A percentile compares a stretch with the other conserved stretches of the same genome.
phyloP scores from a whole-genome alignment of 2,329 filamentous ascomycete genomes.

The Cercospora sesami region DNA sequence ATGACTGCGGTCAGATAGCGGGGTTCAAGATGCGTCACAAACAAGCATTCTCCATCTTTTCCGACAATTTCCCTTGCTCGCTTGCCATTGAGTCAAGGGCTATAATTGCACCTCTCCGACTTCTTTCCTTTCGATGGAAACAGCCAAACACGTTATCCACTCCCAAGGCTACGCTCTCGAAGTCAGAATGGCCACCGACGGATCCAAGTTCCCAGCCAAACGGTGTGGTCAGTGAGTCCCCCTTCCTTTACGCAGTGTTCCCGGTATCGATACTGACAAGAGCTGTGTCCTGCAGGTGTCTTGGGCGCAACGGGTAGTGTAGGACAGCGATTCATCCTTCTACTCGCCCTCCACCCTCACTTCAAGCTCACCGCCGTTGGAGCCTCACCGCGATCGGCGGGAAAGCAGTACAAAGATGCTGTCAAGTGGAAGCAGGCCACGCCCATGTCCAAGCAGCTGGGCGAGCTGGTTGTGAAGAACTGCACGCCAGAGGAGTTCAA shows the following conservation, averaged over 20 bases:
- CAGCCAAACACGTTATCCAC: constrained; percentile 26
- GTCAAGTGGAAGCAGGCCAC: constrained; percentile 91
- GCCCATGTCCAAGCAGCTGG: constrained; percentile 74
- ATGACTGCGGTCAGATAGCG: not conserved
- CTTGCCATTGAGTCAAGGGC: constrained; percentile 4
- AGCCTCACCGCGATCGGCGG: constrained; percentile 82
- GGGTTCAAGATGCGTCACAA: not conserved
- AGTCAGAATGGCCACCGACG: constrained; percentile 33
- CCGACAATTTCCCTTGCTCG: constrained; percentile 1
- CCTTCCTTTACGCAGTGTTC: not conserved
- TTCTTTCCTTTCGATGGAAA: constrained; percentile 22
- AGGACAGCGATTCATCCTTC: constrained; percentile 90
- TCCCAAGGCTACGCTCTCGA: constrained; percentile 23
- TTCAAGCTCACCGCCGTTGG: constrained; percentile 86
- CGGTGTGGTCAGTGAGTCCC: constrained; percentile 51
- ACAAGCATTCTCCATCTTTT: constrained; percentile 1
- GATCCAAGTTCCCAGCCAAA: constrained; percentile 50
- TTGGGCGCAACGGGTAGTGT: constrained; percentile 92
- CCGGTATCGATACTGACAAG: not conserved
- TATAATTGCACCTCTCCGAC: not conserved
- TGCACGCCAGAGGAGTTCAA: constrained; percentile 79
- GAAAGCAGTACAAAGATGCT: constrained; percentile 92
- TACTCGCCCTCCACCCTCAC: constrained; percentile 83
- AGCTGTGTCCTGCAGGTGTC: constrained; percentile 52
- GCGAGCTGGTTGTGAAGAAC: constrained; percentile 78